Base-by-base conservation (phyloP, 2,329 filamentous ascomycete species). In the Colletotrichum sp. region DNA sequence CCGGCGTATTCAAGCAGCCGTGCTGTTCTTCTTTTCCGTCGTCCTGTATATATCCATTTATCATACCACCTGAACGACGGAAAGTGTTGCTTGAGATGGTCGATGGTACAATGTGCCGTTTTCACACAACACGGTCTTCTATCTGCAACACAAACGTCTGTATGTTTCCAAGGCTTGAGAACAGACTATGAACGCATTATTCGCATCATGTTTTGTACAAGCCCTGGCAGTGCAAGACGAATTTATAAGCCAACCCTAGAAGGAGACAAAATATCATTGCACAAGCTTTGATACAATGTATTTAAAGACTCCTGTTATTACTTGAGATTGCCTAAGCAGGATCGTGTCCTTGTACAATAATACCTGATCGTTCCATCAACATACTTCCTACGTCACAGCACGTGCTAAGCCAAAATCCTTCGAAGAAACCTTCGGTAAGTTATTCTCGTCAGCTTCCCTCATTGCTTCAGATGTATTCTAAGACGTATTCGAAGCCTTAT, bases 251-350 rank as follows among this genome's bases (percentile, higher is more conserved):
- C 1, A 1, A 1, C 8, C 18, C 18, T 48, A 2, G 18, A 2
- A n/a, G 1, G 18, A n/a, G 18, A 10, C 39, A 3, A 3, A 2
- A n/a, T 12, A 4, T 2, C 39, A 48, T 7, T 4, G 3, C 9
- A n/a, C 1, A 12, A 1, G 18, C 5, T 48, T 48, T 48, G 16
- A 16, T 39, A 39, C 2, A 2, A 18, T 39, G 16, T 43, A 18
- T 43, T 18, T 18, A 10, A 39, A 1, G 36, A 43, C 36, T 2
- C 5, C 2, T 43, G 8, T 1, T 0, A 43, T 43, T 43, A 43
- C 39, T 2, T n/a, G 0, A n/a, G 2, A 10, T 10, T 10, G 8
- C 39, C 4, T 6, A 6, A 5, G 3, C 15, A 39, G 1, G 1
- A 43, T 10, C 18, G 2, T 10, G 3, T 12, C 2, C 6, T 8